Percentiles rank a stretch among this genome's conserved stretches.
Evolutionary conservation across 148 eudicot species (phyloP).

Genomic region (Rhododendron griersonianum): DNA sequence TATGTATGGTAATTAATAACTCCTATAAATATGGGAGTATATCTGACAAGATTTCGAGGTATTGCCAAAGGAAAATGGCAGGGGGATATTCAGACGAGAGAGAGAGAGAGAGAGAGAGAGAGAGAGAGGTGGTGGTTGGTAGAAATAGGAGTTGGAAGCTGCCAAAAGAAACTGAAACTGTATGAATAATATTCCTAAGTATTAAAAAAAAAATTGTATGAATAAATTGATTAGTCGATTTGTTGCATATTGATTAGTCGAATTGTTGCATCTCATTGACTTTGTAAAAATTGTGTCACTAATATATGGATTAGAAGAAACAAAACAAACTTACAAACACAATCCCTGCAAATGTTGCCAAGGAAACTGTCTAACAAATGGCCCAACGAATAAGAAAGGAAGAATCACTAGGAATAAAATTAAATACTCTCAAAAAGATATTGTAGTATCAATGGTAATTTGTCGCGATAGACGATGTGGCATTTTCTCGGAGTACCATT

Average conservation of each 20-base stretch:
- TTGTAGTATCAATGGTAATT: neutral
- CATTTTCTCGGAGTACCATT: neutral
- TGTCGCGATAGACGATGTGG: neutral
- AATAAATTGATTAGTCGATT: neutral
- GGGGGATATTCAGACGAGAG: neutral
- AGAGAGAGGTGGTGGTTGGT: neutral
- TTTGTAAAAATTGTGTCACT: neutral
- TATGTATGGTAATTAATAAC: neutral
- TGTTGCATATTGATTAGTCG: neutral
- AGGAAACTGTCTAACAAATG: neutral
- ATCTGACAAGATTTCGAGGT: neutral
- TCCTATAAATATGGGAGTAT: neutral
- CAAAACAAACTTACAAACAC: neutral
- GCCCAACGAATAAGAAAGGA: neutral
- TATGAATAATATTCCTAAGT: neutral
- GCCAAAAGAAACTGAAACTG: slow-evolving; percentile 5
- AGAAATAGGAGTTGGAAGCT: slow-evolving; percentile 9
- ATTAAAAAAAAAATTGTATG: neutral
- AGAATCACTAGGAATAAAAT: neutral
- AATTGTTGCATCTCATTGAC: neutral
- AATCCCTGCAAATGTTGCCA: neutral
- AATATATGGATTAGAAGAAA: neutral
- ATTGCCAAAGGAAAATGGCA: neutral
- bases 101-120: neutral
- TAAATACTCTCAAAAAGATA: neutral